Evolutionary conservation across 345 rosid species (phyloP).

Genomic region (Eutrema heterophyllum): DNA sequence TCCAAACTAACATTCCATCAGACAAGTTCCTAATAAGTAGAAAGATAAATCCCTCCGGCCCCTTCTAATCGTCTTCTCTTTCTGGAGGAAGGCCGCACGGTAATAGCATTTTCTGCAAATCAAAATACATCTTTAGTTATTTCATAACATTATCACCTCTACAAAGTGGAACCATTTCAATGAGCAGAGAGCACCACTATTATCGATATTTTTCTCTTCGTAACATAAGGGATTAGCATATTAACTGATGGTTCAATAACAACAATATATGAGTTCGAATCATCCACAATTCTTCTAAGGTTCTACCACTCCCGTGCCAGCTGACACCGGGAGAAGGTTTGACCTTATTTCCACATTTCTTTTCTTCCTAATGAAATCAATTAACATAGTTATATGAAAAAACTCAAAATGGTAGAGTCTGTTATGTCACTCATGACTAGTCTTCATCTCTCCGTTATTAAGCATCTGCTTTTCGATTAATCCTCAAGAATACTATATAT

Average conservation of each 20-base stretch:
- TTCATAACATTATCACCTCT: not conserved
- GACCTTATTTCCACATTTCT: not conserved
- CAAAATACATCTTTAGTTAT: not conserved
- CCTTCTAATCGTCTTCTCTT: conserved; percentile 63
- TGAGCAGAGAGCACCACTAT: not conserved
- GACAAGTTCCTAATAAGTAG: not conserved
- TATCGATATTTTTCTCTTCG: too few species aligned
- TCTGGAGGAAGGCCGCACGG: conserved; percentile 93
- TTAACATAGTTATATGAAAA: too few species aligned
- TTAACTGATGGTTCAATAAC: not conserved
- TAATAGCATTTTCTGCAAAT: conserved; percentile 84
- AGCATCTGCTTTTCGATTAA: not conserved
- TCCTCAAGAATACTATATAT: not conserved
- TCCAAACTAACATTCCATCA: not conserved
- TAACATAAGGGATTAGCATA: not conserved
- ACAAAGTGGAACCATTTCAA: not conserved
- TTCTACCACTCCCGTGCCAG: too few species aligned
- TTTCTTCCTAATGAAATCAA: not conserved
- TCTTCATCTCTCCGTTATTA: not conserved
- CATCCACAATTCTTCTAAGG: not conserved
- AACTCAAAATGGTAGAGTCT: too few species aligned
- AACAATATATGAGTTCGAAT: not conserved
- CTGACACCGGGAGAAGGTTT: too few species aligned
- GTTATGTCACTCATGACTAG: not conserved
- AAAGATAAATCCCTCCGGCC: conserved; percentile 1